Conservation (phyloP, 345 rosid genomes). For the Euphorbia peplus region DNA sequence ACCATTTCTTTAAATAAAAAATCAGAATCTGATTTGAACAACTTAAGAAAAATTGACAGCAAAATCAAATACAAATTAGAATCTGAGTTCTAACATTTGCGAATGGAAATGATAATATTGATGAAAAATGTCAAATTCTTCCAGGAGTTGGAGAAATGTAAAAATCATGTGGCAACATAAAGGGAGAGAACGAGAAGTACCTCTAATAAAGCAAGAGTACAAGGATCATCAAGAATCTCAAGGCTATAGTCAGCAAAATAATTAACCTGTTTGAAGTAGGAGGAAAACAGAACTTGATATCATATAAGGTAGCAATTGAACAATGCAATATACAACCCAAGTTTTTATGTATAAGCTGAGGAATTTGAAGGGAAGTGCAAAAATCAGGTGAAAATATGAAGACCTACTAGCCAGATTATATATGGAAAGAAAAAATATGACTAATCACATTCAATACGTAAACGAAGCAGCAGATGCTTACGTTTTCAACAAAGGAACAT, state of each 20-base stretch:
- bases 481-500: not conserved
- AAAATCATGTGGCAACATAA: not conserved
- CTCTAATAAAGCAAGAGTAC: conserved; percentile 77
- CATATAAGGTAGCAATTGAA: conserved; percentile 3
- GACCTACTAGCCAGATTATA: not conserved
- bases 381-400: not conserved
- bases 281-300: not conserved
- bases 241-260: conserved; percentile 83
- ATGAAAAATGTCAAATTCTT: not conserved
- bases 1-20: not conserved
- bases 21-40: not conserved
- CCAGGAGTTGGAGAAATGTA: not conserved
- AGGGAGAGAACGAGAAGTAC: conserved; percentile 29
- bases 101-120: not conserved
- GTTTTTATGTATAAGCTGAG: not conserved
- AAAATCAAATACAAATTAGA: not conserved
- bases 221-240: conserved; percentile 87
- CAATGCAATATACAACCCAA: not conserved
- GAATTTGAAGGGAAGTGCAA: not conserved
- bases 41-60: not conserved
- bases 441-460: too few species aligned
- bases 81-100: not conserved
- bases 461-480: not conserved
- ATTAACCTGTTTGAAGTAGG: conserved; percentile 51
- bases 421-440: not conserved